Percentiles rank a stretch among this genome's conserved stretches.
phyloP scores from a whole-genome alignment of 495 filamentous ascomycete genomes.

The Mycothermus thermophilus region DNA sequence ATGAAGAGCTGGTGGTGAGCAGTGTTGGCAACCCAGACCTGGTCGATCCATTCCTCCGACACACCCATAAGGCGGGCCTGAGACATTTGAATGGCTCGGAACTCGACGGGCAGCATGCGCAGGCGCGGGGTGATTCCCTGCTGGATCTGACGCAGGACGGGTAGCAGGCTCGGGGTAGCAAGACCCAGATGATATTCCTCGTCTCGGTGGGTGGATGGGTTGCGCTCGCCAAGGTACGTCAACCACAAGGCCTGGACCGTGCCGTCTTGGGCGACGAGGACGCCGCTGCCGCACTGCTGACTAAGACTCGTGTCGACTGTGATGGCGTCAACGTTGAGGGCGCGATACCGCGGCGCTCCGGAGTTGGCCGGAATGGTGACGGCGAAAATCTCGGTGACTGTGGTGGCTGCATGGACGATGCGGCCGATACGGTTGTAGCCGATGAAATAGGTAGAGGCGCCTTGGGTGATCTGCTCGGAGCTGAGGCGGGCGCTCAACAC shows the following conservation, averaged over 20 bases:
- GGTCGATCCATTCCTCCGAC: conserved; percentile 84
- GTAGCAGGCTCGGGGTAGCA: conserved; percentile 74
- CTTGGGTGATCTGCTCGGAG: conserved; percentile 69
- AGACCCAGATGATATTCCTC: conserved; percentile 95
- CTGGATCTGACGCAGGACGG: conserved; percentile 72
- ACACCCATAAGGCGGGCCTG: conserved; percentile 98
- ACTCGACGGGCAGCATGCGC: conserved; percentile 84
- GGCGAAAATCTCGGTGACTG: conserved; percentile 93
- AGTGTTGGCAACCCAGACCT: conserved; percentile 72
- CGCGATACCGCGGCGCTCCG: conserved; percentile 81
- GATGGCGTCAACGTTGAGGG: conserved; percentile 93
- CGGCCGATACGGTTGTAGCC: conserved; percentile 93
- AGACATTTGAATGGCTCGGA: conserved; percentile 89
- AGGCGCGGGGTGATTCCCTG: conserved; percentile 63
- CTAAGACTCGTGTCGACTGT: conserved; percentile 89
- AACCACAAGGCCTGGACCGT: conserved; percentile 92
- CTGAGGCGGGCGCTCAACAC: conserved; percentile 80
- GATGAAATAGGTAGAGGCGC: conserved; percentile 82
- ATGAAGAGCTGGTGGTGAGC: conserved; percentile 95
- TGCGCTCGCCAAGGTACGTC: conserved; percentile 86
- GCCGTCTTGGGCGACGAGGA: conserved; percentile 77
- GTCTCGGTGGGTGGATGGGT: conserved; percentile 63
- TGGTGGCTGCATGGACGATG: conserved; percentile 85
- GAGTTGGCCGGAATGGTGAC: conserved; percentile 92
- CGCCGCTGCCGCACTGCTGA: conserved; percentile 87